A percentile compares a stretch with the other conserved stretches of the same genome.
These are phyloP conservation scores for Ascochyta fabae DNA, from an alignment of 2,329 filamentous ascomycete genomes.

Conservation along the genomic window DNA sequence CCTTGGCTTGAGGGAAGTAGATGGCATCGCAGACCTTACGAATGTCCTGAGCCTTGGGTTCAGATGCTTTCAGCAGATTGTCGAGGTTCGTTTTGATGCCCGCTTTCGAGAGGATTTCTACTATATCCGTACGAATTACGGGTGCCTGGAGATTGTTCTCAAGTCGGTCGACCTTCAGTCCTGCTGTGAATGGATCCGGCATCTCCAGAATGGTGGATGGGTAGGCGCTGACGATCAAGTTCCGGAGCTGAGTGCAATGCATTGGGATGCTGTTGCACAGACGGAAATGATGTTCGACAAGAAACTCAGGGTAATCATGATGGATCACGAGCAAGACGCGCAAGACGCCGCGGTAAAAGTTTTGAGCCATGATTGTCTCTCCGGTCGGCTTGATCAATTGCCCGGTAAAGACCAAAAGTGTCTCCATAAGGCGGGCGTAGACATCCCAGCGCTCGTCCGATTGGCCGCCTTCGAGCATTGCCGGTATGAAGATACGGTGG, in stretches of 20 bases:
- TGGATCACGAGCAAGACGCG: constrained; percentile 85
- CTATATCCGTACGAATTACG: constrained; percentile 67
- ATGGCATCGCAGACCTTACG: constrained; percentile 79
- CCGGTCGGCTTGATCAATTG: constrained; percentile 78
- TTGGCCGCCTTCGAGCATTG: constrained; percentile 70
- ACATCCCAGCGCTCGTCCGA: constrained; percentile 71
- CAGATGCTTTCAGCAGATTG: constrained; percentile 56
- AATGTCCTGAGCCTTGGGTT: constrained; percentile 73
- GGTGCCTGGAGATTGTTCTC: constrained; percentile 76
- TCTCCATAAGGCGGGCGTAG: constrained; percentile 75
- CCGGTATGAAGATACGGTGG: constrained; percentile 84
- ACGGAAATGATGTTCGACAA: constrained; percentile 83
- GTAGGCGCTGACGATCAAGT: constrained; percentile 83
- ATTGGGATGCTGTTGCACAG: constrained; percentile 82
- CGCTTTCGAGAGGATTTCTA: constrained; percentile 56
- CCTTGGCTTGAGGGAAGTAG: constrained; percentile 63
- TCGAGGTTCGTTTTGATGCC: constrained; percentile 63
- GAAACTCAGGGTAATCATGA: constrained; percentile 93
- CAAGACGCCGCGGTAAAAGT: constrained; percentile 82
- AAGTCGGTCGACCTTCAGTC: constrained; percentile 76
- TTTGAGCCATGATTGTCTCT: constrained; percentile 73
- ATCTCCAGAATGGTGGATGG: constrained; percentile 74
- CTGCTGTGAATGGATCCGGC: constrained; percentile 74
- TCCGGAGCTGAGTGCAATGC: constrained; percentile 85
- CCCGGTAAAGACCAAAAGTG: constrained; percentile 75